These are phyloP conservation scores for Daldinia sp. DNA, from an alignment of 2,329 filamentous ascomycete species.

Conservation along the genomic window DNA sequence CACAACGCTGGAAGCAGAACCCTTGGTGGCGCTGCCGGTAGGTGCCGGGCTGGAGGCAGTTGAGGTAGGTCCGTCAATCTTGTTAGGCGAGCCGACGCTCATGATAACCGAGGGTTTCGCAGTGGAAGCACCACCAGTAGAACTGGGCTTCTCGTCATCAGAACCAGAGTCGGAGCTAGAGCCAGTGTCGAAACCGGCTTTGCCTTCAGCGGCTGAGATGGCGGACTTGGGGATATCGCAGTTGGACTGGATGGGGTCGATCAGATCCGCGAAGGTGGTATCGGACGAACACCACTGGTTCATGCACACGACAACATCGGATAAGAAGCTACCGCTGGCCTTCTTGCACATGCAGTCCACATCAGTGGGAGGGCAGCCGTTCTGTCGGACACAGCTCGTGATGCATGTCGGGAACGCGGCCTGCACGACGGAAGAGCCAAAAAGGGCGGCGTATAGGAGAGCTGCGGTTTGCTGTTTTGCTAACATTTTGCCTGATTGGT, in stretches of 20 bases:
- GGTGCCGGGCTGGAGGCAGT: constrained; percentile 1
- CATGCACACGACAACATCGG: constrained; percentile 51
- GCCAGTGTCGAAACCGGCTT: constrained; percentile 32
- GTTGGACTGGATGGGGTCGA: constrained; percentile 46
- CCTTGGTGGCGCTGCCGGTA: constrained; percentile 13
- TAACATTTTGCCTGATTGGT: constrained; percentile 36
- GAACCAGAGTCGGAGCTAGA: constrained; percentile 26
- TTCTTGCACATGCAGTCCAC: constrained; percentile 51
- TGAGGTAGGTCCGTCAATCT: constrained; percentile 12
- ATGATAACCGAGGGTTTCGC: constrained; percentile 11
- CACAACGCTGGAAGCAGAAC: constrained; percentile 8
- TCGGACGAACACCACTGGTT: constrained; percentile 49
- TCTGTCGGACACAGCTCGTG: constrained; percentile 47
- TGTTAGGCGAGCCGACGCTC: constrained; percentile 19
- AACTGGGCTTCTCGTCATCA: constrained; percentile 24
- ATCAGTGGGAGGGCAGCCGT: constrained; percentile 46
- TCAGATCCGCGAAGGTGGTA: constrained; percentile 46
- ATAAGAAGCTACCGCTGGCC: constrained; percentile 47
- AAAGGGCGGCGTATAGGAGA: constrained; percentile 38
- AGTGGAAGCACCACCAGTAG: constrained; percentile 1
- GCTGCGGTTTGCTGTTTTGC: constrained; percentile 34
- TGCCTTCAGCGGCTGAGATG: constrained; percentile 46
- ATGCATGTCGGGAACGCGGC: constrained; percentile 48
- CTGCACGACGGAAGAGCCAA: constrained; percentile 38
- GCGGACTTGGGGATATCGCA: constrained; percentile 48